A percentile compares a stretch with the other conserved stretches of the same genome.
These are phyloP conservation scores for Pachysandra terminalis DNA, from an alignment of 164 flowering plant genomes.

Conservation along the genomic window DNA sequence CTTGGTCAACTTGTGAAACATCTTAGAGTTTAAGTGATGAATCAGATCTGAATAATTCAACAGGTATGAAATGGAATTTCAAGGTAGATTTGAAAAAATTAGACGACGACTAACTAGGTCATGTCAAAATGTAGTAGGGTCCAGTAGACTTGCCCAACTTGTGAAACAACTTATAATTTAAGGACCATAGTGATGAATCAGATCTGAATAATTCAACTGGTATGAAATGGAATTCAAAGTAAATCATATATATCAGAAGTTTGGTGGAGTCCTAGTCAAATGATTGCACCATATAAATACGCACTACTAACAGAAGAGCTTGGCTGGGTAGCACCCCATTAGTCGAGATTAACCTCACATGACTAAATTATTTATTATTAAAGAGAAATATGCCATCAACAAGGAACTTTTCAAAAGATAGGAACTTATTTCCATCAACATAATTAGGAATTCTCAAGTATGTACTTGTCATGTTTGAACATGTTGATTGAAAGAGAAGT, in stretches of 20 bases:
- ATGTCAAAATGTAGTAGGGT: background rate
- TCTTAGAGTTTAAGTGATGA: no score
- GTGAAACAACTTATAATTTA: background rate
- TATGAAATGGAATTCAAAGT: no score
- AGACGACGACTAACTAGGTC: background rate
- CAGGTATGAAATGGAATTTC: no score
- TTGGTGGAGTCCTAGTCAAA: no score
- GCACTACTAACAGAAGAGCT: background rate
- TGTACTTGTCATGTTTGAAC: background rate
- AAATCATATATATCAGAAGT: no score
- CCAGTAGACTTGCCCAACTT: background rate
- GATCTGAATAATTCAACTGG: no score
- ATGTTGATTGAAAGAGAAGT: background rate
- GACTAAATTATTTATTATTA: no score
- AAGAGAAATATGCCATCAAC: background rate
- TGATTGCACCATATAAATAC: background rate
- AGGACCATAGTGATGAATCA: background rate
- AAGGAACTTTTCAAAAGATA: background rate
- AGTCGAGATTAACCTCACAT: background rate
- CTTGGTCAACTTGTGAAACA: no score
- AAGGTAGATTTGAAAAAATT: background rate
- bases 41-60: no score
- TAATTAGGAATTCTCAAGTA: background rate
- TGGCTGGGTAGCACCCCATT: background rate
- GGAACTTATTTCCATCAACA: background rate